Evolutionary conservation across 225 moss, liverwort and hornwort species (phyloP).

Genomic region (Bryum argenteum): DNA sequence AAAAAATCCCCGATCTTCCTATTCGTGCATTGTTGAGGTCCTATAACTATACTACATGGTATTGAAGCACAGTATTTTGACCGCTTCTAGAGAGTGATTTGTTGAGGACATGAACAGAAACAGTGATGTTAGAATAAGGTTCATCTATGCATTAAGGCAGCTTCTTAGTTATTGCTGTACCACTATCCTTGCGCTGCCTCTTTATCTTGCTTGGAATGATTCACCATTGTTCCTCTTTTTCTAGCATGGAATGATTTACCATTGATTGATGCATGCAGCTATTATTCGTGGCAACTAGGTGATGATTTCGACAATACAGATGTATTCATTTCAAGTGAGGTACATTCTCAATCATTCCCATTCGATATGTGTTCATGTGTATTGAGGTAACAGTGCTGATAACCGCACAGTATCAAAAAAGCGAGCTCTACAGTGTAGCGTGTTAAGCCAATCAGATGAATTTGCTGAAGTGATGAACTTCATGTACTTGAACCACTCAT

Average conservation of each 20-base stretch:
- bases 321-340: constrained; percentile 61
- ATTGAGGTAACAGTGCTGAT: too few species aligned
- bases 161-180: constrained; percentile 18
- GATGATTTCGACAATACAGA: constrained; percentile 52
- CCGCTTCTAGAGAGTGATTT: too few species aligned
- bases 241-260: constrained; percentile 21
- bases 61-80: too few species aligned
- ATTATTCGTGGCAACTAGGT: constrained; percentile 67
- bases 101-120: background rate
- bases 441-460: too few species aligned
- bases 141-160: constrained; percentile 2
- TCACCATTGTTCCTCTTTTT: too few species aligned
- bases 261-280: constrained; percentile 42
- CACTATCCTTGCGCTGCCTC: constrained; percentile 2
- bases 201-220: constrained; percentile 13
- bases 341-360: constrained; percentile 17
- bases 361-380: constrained; percentile 2
- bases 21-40: background rate
- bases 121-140: background rate
- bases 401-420: too few species aligned
- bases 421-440: too few species aligned
- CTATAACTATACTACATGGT: too few species aligned
- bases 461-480: too few species aligned
- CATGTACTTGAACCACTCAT: too few species aligned
- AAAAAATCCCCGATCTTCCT: constrained; percentile 2